These are phyloP conservation scores for Alternaria brassicicola DNA, from an alignment of 2,329 filamentous ascomycete genomes.

Conservation along the genomic window DNA sequence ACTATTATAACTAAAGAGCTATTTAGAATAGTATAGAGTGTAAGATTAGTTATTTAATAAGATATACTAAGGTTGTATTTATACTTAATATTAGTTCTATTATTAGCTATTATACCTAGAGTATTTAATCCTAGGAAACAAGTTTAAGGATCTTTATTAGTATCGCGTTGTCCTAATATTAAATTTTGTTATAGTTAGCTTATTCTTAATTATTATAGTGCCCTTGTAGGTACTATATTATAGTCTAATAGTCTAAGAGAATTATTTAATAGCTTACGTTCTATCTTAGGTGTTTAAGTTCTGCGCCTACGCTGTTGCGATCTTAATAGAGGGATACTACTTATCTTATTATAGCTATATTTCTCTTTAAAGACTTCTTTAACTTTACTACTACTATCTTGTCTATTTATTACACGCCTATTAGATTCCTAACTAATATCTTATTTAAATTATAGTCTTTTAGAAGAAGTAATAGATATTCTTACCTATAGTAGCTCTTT, in stretches of 20 bases:
- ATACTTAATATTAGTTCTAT: background rate
- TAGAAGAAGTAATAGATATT: constrained; percentile 7
- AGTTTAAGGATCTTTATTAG: background rate
- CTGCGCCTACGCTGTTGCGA: background rate
- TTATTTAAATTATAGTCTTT: constrained; percentile 4
- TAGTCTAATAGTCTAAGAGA: constrained; percentile 5
- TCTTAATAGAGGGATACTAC: background rate
- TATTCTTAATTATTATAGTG: background rate
- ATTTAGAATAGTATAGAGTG: constrained; percentile 1
- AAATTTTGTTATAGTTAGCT: background rate
- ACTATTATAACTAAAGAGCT: background rate
- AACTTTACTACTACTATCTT: constrained; percentile 3
- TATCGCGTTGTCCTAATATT: background rate
- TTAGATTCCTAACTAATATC: background rate
- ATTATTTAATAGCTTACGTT: constrained; percentile 5
- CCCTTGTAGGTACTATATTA: constrained; percentile 1
- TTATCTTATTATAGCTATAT: background rate
- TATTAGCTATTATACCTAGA: background rate
- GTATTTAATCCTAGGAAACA: background rate
- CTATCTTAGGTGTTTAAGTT: background rate
- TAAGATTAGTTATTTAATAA: constrained; percentile 5
- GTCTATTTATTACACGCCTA: background rate
- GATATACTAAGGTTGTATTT: background rate
- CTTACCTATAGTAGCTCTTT: constrained; percentile 7
- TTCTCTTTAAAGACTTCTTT: background rate